Evolutionary conservation across 257 asterid species (phyloP), one percentile per base, ranked within the genome.

Genomic region (Penstemon davidsonii): DNA sequence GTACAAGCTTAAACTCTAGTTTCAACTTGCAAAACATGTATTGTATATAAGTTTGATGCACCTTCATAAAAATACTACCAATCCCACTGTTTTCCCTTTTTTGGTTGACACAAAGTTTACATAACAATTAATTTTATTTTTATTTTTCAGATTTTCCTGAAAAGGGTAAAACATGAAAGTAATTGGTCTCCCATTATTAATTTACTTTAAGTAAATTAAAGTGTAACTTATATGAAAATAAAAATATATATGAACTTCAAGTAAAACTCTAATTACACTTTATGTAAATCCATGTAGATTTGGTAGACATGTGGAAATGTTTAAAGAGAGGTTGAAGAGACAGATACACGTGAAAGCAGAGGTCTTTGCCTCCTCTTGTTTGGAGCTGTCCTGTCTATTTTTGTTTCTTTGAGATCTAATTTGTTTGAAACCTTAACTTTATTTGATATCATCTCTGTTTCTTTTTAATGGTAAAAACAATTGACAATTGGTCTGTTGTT

Each of bases 311-410:
- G 75, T 66, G 79, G 67, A 50, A 44, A 56, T 69, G 76, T 54
- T 44, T 38, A 5, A 25, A 54, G 68, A 70, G 71, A 67, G 60
- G 65, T 58, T 61, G 55, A 68, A 78, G 72, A 55, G 79, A 80
- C 82, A 78, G 70, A 68, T 71, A 60, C 84, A 80, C 71, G 82
- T 83, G 84, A 80, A 72, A 75, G 68, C 37, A 12, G 50, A 62
- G 66, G 71, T 64, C 47, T 45, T 71, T 75, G 78, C 81, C 67
- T 33, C 39, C 74, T 58, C 76, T 63, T 73, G 75, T 66, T 77
- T 73, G 64, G 74, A 75, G 73, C 66, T 67, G 79, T 66, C 73
- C 42, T 70, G 75, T 79, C 79, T 72, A 65, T 43, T 60, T 10
- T 73, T 43, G 62, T 69, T 74, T 71, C 70, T 74, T 65, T 62